These are phyloP conservation scores for Venturia oleaginea DNA, from an alignment of 2,329 filamentous ascomycete species.

Conservation along the genomic window DNA sequence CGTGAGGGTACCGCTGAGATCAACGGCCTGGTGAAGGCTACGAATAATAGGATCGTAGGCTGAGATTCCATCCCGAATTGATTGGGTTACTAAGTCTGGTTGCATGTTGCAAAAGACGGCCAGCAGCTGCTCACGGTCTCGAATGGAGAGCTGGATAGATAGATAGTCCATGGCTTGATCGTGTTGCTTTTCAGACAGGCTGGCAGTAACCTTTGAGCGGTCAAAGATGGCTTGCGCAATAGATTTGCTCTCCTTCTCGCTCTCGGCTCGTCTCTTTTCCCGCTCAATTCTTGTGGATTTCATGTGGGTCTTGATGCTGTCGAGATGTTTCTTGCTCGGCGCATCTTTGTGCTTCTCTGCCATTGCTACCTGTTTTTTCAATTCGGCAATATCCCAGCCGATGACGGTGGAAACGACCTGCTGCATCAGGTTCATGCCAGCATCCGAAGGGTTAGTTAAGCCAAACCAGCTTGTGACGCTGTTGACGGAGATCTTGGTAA, in stretches of 20 bases:
- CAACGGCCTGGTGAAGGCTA: slow-evolving; percentile 59
- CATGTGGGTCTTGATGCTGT: slow-evolving; percentile 40
- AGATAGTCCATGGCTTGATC: slow-evolving; percentile 59
- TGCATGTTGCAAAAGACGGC: slow-evolving; percentile 56
- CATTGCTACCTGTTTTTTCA: slow-evolving; percentile 54
- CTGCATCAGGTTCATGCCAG: slow-evolving; percentile 75
- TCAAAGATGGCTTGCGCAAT: slow-evolving; percentile 60
- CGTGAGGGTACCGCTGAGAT: slow-evolving; percentile 59
- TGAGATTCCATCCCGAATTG: slow-evolving; percentile 53
- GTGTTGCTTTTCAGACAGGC: slow-evolving; percentile 53
- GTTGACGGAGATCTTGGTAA: slow-evolving; percentile 69
- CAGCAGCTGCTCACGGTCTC: slow-evolving; percentile 64
- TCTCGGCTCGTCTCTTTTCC: slow-evolving; percentile 49
- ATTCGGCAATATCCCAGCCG: slow-evolving; percentile 62
- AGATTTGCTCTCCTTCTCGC: slow-evolving; percentile 45
- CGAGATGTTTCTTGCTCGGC: slow-evolving; percentile 52
- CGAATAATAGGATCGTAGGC: slow-evolving; percentile 70
- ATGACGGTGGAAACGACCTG: slow-evolving; percentile 65
- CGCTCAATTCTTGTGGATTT: slow-evolving; percentile 43
- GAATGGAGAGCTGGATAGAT: slow-evolving; percentile 58
- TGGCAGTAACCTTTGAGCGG: slow-evolving; percentile 36
- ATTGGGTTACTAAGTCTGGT: slow-evolving; percentile 64
- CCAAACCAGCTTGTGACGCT: slow-evolving; percentile 74
- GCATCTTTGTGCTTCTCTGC: slow-evolving; percentile 54
- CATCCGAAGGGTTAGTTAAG: slow-evolving; percentile 58